A percentile compares a stretch with the other conserved stretches of the same genome.
Conservation (phyloP, 1,139 yeast species). For the Pichiaceae sp. region DNA sequence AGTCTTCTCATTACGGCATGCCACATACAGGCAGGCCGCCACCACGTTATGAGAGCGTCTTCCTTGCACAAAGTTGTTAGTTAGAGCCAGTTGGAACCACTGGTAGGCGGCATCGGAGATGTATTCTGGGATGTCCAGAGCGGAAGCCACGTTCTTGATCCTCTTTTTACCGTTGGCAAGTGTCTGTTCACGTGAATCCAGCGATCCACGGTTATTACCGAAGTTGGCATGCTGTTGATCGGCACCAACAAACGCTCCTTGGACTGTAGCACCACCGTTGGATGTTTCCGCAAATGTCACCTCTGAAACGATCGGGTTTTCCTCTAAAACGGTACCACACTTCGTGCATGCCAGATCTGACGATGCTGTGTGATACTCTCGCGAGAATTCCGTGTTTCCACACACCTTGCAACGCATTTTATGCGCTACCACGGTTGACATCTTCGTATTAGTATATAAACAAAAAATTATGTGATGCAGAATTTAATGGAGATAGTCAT, state of each 20-base stretch:
- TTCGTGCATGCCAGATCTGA: constrained; percentile 69
- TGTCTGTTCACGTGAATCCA: constrained; percentile 86
- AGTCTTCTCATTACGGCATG: constrained; percentile 85
- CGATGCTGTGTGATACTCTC: constrained; percentile 51
- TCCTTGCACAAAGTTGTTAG: constrained; percentile 90
- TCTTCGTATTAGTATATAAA: neutral
- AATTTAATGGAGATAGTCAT: no score
- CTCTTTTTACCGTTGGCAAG: constrained; percentile 71
- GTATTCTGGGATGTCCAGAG: constrained; percentile 72
- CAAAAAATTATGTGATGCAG: neutral
- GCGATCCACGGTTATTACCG: constrained; percentile 55
- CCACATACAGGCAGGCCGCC: constrained; percentile 89
- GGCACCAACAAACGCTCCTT: constrained; percentile 86
- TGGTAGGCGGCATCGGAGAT: constrained; percentile 80
- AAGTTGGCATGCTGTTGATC: constrained; percentile 76
- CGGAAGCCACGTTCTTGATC: constrained; percentile 71
- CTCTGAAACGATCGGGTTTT: constrained; percentile 90
- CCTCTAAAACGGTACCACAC: constrained; percentile 87
- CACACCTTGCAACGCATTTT: constrained; percentile 27
- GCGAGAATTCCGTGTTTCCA: constrained; percentile 37
- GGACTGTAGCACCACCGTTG: constrained; percentile 91
- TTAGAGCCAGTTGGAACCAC: constrained; percentile 81
- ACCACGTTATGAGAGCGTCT: constrained; percentile 89
- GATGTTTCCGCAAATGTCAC: constrained; percentile 90
- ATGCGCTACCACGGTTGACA: constrained; percentile 1